phyloP scores from a whole-genome alignment of 2,329 filamentous ascomycete genomes.

The Monosporascus sp. region DNA sequence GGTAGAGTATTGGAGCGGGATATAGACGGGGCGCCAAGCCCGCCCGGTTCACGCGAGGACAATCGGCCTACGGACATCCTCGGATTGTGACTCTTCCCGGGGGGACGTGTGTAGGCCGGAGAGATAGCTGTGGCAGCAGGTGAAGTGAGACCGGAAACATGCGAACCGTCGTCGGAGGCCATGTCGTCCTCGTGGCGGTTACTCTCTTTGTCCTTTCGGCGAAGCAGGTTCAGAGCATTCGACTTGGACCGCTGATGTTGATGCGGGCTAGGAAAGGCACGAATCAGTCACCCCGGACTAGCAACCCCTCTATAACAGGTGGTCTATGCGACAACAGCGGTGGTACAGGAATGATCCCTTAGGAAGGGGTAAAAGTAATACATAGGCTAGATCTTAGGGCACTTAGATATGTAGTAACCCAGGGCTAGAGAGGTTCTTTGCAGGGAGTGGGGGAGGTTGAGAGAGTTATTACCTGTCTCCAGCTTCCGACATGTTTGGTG shows the following conservation, averaged over 20 bases:
- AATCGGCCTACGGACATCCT: conserved; percentile 44
- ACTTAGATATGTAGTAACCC: no score
- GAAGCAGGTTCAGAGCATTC: conserved; percentile 48
- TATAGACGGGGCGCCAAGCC: conserved; percentile 5
- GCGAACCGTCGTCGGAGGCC: conserved; percentile 43
- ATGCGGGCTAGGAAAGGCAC: conserved; percentile 15
- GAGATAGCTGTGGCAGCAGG: conserved; percentile 28
- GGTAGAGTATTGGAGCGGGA: conserved; percentile 14
- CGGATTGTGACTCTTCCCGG: conserved; percentile 39
- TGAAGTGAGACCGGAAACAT: conserved; percentile 29
- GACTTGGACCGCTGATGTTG: conserved; percentile 53
- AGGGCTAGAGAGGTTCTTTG: no score
- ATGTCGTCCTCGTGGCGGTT: conserved; percentile 46
- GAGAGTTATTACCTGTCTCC: conserved; percentile 29
- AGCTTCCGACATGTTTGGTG: conserved; percentile 32
- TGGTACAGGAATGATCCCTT: no score
- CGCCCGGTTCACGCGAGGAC: conserved; percentile 27
- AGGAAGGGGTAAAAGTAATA: no score
- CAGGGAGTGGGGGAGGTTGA: conserved; percentile 1
- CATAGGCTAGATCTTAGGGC: no score
- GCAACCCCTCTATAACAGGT: no score
- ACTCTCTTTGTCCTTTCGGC: conserved; percentile 39
- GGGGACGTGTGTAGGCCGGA: conserved; percentile 27
- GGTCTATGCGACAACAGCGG: no score
- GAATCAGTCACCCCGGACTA: conserved; percentile 9